phyloP scores from a whole-genome alignment of 352 stramenopile species.

The Globisporangium parvum region DNA sequence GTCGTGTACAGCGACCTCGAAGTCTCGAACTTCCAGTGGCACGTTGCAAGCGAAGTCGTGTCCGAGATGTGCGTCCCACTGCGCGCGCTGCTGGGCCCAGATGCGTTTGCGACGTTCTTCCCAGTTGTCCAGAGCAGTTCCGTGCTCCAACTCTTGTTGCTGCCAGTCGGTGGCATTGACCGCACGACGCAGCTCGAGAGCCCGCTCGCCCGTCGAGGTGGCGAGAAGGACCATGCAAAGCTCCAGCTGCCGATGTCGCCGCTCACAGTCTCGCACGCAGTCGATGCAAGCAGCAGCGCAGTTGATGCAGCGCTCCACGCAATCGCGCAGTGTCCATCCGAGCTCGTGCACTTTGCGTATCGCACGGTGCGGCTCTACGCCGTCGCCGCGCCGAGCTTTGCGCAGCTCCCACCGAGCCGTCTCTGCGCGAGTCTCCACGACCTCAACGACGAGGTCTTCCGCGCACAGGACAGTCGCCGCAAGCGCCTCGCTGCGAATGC shows the following conservation, averaged over 20 bases:
- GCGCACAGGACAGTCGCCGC: conserved; percentile 44
- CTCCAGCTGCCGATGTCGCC: not conserved
- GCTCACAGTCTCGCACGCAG: not conserved
- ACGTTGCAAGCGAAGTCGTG: conserved; percentile 65
- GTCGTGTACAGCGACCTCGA: conserved; percentile 68
- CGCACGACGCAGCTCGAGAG: not conserved
- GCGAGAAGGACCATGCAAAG: not conserved
- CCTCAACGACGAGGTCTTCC: conserved; percentile 49
- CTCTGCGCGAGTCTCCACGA: conserved; percentile 34
- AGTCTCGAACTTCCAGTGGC: conserved; percentile 76
- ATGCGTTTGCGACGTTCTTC: conserved; percentile 47
- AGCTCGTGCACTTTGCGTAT: conserved; percentile 53
- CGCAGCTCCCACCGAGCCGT: conserved; percentile 37
- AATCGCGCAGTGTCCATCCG: conserved; percentile 17
- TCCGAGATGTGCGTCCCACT: conserved; percentile 61
- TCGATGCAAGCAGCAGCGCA: not conserved
- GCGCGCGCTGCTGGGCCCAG: conserved; percentile 40
- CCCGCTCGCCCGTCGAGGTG: not conserved
- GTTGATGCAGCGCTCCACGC: not conserved
- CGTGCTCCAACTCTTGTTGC: conserved; percentile 56
- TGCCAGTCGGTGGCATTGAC: conserved; percentile 33
- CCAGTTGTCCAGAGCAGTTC: conserved; percentile 50
- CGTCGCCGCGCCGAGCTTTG: conserved; percentile 58
- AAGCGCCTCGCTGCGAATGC: conserved; percentile 15
- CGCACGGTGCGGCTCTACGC: conserved; percentile 42